Conservation (phyloP, 176 grass and related monocot genomes). For the Eragrostis nindensis region DNA sequence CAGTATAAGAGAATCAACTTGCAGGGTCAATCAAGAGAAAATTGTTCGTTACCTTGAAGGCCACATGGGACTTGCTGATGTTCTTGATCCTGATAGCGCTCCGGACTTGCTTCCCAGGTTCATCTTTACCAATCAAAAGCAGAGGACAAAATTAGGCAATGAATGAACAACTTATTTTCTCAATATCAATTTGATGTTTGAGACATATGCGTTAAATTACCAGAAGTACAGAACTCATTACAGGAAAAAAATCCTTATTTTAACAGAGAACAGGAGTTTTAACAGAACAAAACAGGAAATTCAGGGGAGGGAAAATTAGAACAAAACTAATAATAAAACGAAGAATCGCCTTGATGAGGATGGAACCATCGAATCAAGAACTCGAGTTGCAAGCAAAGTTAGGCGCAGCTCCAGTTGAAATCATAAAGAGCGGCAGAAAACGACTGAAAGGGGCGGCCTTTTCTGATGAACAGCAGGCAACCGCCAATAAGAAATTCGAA, state of each 20-base stretch:
- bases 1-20: neutral
- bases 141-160: neutral
- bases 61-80: conserved; percentile 94
- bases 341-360: neutral
- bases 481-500: neutral
- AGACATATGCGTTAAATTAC: neutral
- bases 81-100: conserved; percentile 98
- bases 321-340: neutral
- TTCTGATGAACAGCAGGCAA: neutral
- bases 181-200: neutral
- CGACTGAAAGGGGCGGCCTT: neutral
- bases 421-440: neutral
- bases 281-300: conserved; percentile 4
- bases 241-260: neutral
- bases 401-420: neutral
- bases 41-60: conserved; percentile 64
- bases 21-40: neutral
- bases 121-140: conserved; percentile 62
- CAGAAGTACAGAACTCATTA: neutral
- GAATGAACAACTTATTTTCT: neutral
- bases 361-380: conserved; percentile 27
- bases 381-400: neutral
- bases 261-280: neutral
- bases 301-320: neutral
- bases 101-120: conserved; percentile 86